Evolutionary conservation across 2,329 filamentous ascomycete species (phyloP).

Genomic region (Ustulina deusta): DNA sequence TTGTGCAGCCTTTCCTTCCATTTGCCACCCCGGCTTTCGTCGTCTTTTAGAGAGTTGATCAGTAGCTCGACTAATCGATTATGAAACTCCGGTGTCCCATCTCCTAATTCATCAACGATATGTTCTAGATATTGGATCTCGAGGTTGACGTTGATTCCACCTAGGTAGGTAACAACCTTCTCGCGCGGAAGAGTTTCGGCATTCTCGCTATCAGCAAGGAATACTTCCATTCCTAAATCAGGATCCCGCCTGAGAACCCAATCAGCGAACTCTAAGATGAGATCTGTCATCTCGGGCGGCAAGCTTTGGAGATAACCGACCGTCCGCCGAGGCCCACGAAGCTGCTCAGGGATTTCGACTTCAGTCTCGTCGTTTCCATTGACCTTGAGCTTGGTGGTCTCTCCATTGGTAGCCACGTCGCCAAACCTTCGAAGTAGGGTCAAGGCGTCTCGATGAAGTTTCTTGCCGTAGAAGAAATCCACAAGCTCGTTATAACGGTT

Average conservation of each 20-base stretch:
- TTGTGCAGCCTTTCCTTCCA: conserved; percentile 72
- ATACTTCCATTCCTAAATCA: conserved; percentile 88
- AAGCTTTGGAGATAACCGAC: conserved; percentile 91
- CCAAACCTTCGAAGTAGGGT: conserved; percentile 87
- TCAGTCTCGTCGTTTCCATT: conserved; percentile 47
- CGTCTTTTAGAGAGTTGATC: conserved; percentile 59
- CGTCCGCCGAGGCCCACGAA: conserved; percentile 86
- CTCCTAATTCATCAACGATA: conserved; percentile 86
- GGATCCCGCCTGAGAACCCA: conserved; percentile 85
- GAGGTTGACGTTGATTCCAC: conserved; percentile 74
- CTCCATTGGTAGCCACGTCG: conserved; percentile 50
- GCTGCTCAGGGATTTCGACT: conserved; percentile 52
- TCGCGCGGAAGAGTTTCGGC: conserved; percentile 88
- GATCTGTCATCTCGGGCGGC: conserved; percentile 86
- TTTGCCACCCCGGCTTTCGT: conserved; percentile 57
- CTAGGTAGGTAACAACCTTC: conserved; percentile 79
- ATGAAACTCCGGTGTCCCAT: conserved; percentile 87
- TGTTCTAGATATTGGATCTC: conserved; percentile 90
- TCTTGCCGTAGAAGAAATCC: conserved; percentile 98
- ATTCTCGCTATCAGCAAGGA: conserved; percentile 92
- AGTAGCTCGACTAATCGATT: conserved; percentile 81
- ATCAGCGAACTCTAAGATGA: conserved; percentile 89
- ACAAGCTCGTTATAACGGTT: conserved; percentile 92
- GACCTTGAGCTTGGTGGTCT: conserved; percentile 54
- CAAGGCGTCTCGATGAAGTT: conserved; percentile 87